phyloP scores from a whole-genome alignment of 1,284 basidiomycete species.

The Phellinidium pouzarii region DNA sequence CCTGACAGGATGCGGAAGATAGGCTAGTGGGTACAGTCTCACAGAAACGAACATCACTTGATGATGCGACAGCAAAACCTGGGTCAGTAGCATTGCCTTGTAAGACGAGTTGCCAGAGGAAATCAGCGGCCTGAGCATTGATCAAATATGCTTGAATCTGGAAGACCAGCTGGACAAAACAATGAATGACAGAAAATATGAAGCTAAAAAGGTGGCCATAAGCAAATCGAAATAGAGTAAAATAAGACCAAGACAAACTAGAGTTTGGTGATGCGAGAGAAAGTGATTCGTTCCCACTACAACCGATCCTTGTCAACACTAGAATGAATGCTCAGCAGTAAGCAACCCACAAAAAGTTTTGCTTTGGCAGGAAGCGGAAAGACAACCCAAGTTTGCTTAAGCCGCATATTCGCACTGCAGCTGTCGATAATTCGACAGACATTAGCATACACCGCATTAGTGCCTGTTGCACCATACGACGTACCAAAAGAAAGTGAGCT shows the following conservation, averaged over 20 bases:
- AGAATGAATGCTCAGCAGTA: slow-evolving; percentile 2
- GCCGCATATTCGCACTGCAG: slow-evolving; percentile 33
- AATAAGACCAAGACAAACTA: slow-evolving; percentile 31
- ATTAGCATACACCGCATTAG: no score
- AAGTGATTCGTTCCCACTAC: slow-evolving; percentile 66
- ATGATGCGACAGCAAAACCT: slow-evolving; percentile 48
- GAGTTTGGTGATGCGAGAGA: slow-evolving; percentile 55
- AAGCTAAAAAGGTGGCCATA: slow-evolving; percentile 29
- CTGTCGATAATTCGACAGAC: neutral
- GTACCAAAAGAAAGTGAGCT: slow-evolving; percentile 19
- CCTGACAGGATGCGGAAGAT: slow-evolving; percentile 40
- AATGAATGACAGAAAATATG: slow-evolving; percentile 59
- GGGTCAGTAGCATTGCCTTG: slow-evolving; percentile 42
- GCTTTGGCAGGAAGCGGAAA: slow-evolving; percentile 38
- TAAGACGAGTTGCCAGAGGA: slow-evolving; percentile 44
- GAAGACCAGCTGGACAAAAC: slow-evolving; percentile 58
- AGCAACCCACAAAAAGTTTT: slow-evolving; percentile 46
- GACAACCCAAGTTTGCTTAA: slow-evolving; percentile 36
- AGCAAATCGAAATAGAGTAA: neutral
- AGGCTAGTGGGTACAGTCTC: slow-evolving; percentile 45
- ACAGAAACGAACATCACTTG: slow-evolving; percentile 49
- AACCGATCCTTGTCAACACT: slow-evolving; percentile 15
- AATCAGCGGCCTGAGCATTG: slow-evolving; percentile 50
- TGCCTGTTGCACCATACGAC: no score
- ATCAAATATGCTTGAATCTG: slow-evolving; percentile 61